A percentile compares a stretch with the other conserved stretches of the same genome.
These are phyloP conservation scores for Apiosordaria backusii DNA, from an alignment of 495 filamentous ascomycete genomes.

Conservation along the genomic window DNA sequence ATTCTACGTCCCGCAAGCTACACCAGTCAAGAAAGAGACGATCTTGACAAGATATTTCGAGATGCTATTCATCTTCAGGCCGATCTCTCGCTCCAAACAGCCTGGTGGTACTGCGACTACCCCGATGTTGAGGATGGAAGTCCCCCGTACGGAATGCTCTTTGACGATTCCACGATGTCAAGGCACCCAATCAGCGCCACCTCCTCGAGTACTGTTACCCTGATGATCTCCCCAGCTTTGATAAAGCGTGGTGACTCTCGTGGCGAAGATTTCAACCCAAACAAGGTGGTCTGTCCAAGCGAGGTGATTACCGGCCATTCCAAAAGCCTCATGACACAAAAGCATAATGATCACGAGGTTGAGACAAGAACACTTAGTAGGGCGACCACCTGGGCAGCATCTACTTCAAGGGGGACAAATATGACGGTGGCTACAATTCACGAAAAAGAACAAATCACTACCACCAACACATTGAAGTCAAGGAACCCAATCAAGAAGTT, in stretches of 20 bases:
- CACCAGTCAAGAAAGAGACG: not conserved
- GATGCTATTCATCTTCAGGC: not conserved
- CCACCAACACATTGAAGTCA: too few relatives aligned
- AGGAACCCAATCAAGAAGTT: too few relatives aligned
- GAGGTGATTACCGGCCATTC: not conserved
- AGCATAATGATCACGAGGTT: too few relatives aligned
- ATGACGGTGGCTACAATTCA: too few relatives aligned
- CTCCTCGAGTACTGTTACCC: not conserved
- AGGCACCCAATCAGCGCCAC: not conserved
- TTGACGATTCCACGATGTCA: not conserved
- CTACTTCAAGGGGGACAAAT: too few relatives aligned
- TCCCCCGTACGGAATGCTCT: not conserved
- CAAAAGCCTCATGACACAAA: not conserved
- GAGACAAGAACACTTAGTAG: too few relatives aligned
- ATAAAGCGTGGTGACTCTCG: not conserved
- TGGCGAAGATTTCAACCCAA: not conserved
- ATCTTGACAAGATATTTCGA: not conserved
- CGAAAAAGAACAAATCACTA: too few relatives aligned
- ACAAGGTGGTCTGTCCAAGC: not conserved
- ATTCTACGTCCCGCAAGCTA: not conserved
- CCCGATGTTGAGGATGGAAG: not conserved
- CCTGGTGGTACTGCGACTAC: not conserved
- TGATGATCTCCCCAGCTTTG: not conserved
- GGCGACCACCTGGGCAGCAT: too few relatives aligned
- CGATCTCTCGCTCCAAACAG: not conserved